Conservation (phyloP, 2,329 filamentous ascomycete genomes). For the Paraphaeosphaeria minitans region DNA sequence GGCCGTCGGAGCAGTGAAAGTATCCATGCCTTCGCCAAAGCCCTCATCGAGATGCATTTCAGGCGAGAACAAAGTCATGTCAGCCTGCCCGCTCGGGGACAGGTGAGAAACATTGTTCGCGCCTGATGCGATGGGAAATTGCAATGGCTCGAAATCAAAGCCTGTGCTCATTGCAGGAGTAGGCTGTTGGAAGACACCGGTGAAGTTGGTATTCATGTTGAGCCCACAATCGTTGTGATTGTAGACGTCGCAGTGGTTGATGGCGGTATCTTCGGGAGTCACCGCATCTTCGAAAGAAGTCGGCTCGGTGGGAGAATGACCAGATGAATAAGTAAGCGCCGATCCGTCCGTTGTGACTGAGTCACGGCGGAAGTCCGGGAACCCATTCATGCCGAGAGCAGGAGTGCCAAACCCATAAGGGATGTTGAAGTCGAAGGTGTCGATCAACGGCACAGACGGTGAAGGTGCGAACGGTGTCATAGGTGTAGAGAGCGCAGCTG, state of each 20-base stretch:
- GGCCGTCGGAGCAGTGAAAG: slow-evolving; percentile 43
- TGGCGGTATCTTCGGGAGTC: slow-evolving; percentile 55
- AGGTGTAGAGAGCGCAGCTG: slow-evolving; percentile 42
- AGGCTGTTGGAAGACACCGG: slow-evolving; percentile 62
- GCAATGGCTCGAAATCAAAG: slow-evolving; percentile 50
- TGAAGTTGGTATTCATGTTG: slow-evolving; percentile 65
- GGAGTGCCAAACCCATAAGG: slow-evolving; percentile 40
- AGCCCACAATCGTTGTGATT: slow-evolving; percentile 56
- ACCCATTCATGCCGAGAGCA: slow-evolving; percentile 33
- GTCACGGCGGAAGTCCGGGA: slow-evolving; percentile 44
- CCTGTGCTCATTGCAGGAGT: slow-evolving; percentile 50
- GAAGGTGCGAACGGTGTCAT: slow-evolving; percentile 49
- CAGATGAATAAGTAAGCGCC: slow-evolving; percentile 47
- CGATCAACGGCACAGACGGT: slow-evolving; percentile 48
- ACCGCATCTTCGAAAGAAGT: slow-evolving; percentile 51
- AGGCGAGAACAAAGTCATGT: slow-evolving; percentile 72
- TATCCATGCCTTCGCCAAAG: slow-evolving; percentile 59
- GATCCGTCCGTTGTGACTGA: slow-evolving; percentile 45
- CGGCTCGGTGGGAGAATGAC: slow-evolving; percentile 48
- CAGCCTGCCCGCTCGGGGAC: slow-evolving; percentile 71
- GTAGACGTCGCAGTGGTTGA: slow-evolving; percentile 66
- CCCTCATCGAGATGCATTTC: slow-evolving; percentile 67
- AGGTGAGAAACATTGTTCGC: slow-evolving; percentile 56
- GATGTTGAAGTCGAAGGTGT: slow-evolving; percentile 30
- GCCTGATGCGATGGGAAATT: slow-evolving; percentile 30